Conservation (phyloP, 352 stramenopile species). For the Pythium folliculosum region DNA sequence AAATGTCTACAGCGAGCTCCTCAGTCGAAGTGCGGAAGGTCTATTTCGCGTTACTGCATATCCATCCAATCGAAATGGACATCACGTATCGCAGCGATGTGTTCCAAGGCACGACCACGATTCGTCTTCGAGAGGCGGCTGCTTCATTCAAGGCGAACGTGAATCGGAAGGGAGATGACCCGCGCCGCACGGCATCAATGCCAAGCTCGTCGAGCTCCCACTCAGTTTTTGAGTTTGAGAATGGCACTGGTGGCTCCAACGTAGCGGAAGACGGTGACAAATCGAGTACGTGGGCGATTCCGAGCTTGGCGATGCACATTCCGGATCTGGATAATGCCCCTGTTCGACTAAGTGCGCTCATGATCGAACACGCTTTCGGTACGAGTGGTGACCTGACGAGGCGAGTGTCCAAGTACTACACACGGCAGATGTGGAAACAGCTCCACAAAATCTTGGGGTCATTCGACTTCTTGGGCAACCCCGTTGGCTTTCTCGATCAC, state of each 20-base stretch:
- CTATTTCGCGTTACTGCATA: slow-evolving; percentile 87
- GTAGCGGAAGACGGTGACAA: slow-evolving; percentile 44
- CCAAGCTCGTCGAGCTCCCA: slow-evolving; percentile 27
- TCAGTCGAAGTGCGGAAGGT: slow-evolving; percentile 80
- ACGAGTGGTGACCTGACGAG: slow-evolving; percentile 82
- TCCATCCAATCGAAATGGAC: slow-evolving; percentile 87
- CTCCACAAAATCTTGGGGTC: slow-evolving; percentile 88
- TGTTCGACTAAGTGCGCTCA: slow-evolving; percentile 83
- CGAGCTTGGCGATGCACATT: slow-evolving; percentile 87
- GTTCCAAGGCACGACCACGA: slow-evolving; percentile 66
- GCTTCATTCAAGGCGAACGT: slow-evolving; percentile 30
- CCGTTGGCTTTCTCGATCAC: slow-evolving; percentile 91
- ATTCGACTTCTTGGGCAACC: slow-evolving; percentile 89
- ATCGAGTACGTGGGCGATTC: slow-evolving; percentile 75
- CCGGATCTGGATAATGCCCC: slow-evolving; percentile 88
- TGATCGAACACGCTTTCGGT: slow-evolving; percentile 90
- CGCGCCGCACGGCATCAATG: slow-evolving; percentile 40
- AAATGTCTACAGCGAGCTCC: slow-evolving; percentile 62
- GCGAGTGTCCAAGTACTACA: slow-evolving; percentile 91
- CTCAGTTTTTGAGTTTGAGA: slow-evolving; percentile 37
- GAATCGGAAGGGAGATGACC: slow-evolving; percentile 32
- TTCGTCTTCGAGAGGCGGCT: slow-evolving; percentile 58
- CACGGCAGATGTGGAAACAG: slow-evolving; percentile 86
- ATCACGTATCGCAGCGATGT: slow-evolving; percentile 89
- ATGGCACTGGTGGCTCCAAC: slow-evolving; percentile 1